Base-by-base conservation (phyloP, 129 eudicot genomes). In the Arctium minus region DNA sequence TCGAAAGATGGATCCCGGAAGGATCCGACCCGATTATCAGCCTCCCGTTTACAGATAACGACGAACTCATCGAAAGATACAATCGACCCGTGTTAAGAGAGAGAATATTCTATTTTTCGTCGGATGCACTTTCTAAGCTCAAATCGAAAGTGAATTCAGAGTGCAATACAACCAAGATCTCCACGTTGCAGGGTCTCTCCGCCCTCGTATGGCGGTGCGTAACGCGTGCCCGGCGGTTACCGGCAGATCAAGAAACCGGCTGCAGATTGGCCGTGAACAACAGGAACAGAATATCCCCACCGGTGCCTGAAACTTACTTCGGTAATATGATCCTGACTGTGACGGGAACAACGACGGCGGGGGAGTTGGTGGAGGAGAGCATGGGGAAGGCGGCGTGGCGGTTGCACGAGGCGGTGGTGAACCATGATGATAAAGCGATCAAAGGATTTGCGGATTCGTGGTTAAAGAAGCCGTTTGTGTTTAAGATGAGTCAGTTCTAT, bases 311-410 rank as follows among this genome's bases (percentile, higher is more conserved):
- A 8, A 74, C 39, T n/a, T 87, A 82, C 69, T 85, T 87, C 11
- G 92, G 92, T 5, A 86, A 84, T 39, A 6, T 70, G 15, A 27
- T 82, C 2, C 72, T 35, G 18, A 36, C 83, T 0, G 75, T 79
- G 8, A 72, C 5, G 2, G 72, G 71, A 33, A 67, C 36, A 0
- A 75, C 83, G 2, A 79, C 74, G 13, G 83, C 73, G 3, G 79
- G 84, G 9, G 87, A 83, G 38, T 42, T 88, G 81, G 82, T 80
- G 9, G 82, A 76, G 5, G 18, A 81, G 22, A 72, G 71, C 10
- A 50, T 89, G 1, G 90, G 88, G 4, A 73, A 86, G 86, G 90
- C 82, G 13, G 92, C 92, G n/a, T 30, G 46, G 79, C 53, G 62
- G 37, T 6, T 88, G 60, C 82, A 85, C 10, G 64, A 82, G n/a